Conservation (phyloP, 805 yeast species). For the Yamadazyma insecticola region DNA sequence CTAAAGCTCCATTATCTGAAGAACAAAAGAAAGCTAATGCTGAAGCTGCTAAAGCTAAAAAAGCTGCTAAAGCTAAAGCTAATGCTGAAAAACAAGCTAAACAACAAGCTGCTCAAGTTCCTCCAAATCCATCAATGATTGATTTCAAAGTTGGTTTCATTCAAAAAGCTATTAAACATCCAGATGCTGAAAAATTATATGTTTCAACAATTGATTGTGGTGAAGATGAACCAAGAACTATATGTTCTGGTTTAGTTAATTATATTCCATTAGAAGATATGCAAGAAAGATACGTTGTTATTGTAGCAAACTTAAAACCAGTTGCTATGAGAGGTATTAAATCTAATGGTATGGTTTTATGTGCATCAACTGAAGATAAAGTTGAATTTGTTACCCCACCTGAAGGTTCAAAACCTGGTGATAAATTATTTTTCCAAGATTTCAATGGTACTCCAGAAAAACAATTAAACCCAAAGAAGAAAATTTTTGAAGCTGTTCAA, state of each 20-base stretch:
- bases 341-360: slow-evolving; percentile 93
- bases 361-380: slow-evolving; percentile 70
- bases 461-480: slow-evolving; percentile 95
- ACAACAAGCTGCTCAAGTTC: slow-evolving; percentile 51
- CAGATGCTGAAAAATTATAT: slow-evolving; percentile 94
- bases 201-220: slow-evolving; percentile 97
- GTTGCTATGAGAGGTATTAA: slow-evolving; percentile 97
- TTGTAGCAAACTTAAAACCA: slow-evolving; percentile 95
- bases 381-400: slow-evolving; percentile 98
- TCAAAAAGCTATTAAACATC: slow-evolving; percentile 94
- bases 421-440: slow-evolving; percentile 91
- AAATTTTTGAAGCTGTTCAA: slow-evolving; percentile 93
- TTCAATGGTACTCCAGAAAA: slow-evolving; percentile 86
- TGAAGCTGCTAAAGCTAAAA: slow-evolving; percentile 60
- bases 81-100: slow-evolving; percentile 48
- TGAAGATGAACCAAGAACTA: slow-evolving; percentile 96
- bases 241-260: slow-evolving; percentile 94
- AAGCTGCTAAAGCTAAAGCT: slow-evolving; percentile 59
- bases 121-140: slow-evolving; percentile 77
- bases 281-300: slow-evolving; percentile 90
- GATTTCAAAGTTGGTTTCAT: slow-evolving; percentile 96
- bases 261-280: slow-evolving; percentile 86
- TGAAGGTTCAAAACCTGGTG: slow-evolving; percentile 89
- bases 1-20: slow-evolving; percentile 25
- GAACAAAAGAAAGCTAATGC: slow-evolving; percentile 43